Percentiles rank a stretch among this genome's conserved stretches.
phyloP scores from a whole-genome alignment of 1,284 basidiomycete species.

The Ceratobasidium sp. region DNA sequence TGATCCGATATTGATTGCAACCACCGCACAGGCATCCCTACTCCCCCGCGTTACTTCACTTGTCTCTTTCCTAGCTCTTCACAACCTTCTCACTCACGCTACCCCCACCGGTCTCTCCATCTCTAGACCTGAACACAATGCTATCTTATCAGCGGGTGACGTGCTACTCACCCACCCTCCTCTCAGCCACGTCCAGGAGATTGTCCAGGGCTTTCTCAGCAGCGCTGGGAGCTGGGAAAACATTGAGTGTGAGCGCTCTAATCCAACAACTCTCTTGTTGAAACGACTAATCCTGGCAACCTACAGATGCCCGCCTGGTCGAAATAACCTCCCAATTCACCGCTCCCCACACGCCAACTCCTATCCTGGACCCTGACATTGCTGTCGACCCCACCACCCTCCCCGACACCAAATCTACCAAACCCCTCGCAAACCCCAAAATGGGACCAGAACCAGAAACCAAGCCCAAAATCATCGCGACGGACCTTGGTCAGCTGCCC shows the following conservation, averaged over 20 bases:
- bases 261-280: not conserved
- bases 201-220: conserved; percentile 67
- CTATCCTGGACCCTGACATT: conserved; percentile 15
- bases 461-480: conserved; percentile 2
- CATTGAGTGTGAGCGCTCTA: conserved; percentile 44
- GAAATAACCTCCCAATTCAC: conserved; percentile 43
- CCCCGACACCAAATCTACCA: not conserved
- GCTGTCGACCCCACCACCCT: conserved; percentile 17
- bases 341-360: conserved; percentile 34
- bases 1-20: conserved; percentile 25
- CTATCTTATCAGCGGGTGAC: conserved; percentile 64
- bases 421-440: not conserved
- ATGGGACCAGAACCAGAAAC: not conserved
- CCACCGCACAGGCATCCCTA: conserved; percentile 55
- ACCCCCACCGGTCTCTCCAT: conserved; percentile 55
- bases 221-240: conserved; percentile 51
- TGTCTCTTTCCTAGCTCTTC: conserved; percentile 73
- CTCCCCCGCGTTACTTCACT: conserved; percentile 63
- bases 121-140: conserved; percentile 63
- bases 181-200: conserved; percentile 57
- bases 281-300: not conserved
- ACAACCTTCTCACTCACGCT: conserved; percentile 62
- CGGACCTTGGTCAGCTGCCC: not conserved
- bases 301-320: conserved; percentile 29
- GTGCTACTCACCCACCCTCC: conserved; percentile 61